Percentiles rank a stretch among this genome's conserved stretches.
Evolutionary conservation across 2,329 filamentous ascomycete genomes (phyloP).

Genomic region (Alternaria arbusti): DNA sequence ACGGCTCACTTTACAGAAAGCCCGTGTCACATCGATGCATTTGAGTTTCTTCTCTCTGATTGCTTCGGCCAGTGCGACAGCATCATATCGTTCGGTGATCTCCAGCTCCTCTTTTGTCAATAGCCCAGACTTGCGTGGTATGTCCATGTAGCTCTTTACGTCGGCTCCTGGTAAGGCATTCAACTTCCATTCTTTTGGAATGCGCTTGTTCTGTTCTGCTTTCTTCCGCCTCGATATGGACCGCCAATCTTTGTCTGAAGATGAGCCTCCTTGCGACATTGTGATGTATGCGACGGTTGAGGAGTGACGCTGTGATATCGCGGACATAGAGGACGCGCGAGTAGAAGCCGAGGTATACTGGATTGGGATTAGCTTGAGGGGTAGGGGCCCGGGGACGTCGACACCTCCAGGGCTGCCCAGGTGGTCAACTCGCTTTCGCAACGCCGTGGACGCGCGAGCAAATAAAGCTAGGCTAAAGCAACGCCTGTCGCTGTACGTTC

Average conservation of each 20-base stretch:
- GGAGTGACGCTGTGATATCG: neutral
- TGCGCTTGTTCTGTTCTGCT: constrained; percentile 48
- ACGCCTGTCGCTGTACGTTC: neutral
- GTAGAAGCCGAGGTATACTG: constrained; percentile 22
- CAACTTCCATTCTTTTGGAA: constrained; percentile 56
- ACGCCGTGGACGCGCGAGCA: neutral
- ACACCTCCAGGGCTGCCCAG: neutral
- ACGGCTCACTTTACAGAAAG: constrained; percentile 52
- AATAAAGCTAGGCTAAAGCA: neutral
- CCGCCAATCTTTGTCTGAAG: constrained; percentile 44
- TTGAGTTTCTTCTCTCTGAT: constrained; percentile 45
- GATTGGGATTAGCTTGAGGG: constrained; percentile 21
- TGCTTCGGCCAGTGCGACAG: constrained; percentile 47
- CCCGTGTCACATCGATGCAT: constrained; percentile 48
- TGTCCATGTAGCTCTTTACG: constrained; percentile 47
- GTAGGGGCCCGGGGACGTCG: constrained; percentile 5
- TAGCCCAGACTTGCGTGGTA: constrained; percentile 61
- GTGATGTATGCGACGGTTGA: constrained; percentile 1
- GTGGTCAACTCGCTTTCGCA: neutral
- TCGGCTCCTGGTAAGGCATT: constrained; percentile 23
- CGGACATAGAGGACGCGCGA: constrained; percentile 2
- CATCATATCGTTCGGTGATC: constrained; percentile 63
- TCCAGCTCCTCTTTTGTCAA: constrained; percentile 58
- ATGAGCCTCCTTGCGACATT: constrained; percentile 20
- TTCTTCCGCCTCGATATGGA: constrained; percentile 52